Conservation (phyloP, 208 protist species). For the Jaenimonas drosophilae region DNA sequence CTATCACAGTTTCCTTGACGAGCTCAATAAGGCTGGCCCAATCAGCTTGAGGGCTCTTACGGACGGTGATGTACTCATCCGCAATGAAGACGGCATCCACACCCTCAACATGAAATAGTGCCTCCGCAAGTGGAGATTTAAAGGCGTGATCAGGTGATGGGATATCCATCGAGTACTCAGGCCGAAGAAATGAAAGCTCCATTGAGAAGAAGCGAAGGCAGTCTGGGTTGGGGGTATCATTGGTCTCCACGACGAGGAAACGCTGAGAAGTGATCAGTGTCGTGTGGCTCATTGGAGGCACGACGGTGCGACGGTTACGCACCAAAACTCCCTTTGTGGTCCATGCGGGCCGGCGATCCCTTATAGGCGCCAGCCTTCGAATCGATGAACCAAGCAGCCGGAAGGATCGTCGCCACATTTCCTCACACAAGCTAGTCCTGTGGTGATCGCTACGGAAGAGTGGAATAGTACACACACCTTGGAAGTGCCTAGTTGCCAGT, state of each 20-base stretch:
- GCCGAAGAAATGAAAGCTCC: constrained; percentile 74
- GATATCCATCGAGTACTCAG: constrained; percentile 67
- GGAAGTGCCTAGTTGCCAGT: too few relatives aligned
- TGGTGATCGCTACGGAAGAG: too few relatives aligned
- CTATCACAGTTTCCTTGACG: constrained; percentile 52
- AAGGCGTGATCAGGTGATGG: constrained; percentile 46
- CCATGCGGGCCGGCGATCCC: too few relatives aligned
- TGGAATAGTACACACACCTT: constrained; percentile 50
- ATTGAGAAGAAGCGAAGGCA: constrained; percentile 84
- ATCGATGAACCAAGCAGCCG: too few relatives aligned
- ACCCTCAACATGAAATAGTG: constrained; percentile 55
- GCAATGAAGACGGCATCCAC: constrained; percentile 65
- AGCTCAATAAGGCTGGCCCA: constrained; percentile 41
- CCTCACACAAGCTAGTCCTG: too few relatives aligned
- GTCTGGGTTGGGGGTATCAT: constrained; percentile 77
- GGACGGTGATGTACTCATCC: constrained; percentile 79
- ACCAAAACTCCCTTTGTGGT: too few relatives aligned
- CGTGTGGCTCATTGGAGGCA: too few relatives aligned
- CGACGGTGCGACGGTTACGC: too few relatives aligned
- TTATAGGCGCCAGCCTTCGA: too few relatives aligned
- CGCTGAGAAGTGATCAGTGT: too few relatives aligned
- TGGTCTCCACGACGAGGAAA: constrained; percentile 69
- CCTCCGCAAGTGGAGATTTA: constrained; percentile 61
- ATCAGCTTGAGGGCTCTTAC: constrained; percentile 31
- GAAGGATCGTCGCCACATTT: too few relatives aligned